Conservation (phyloP, 192 early-diverging fungal genomes). For the Geranomyces michiganensis region DNA sequence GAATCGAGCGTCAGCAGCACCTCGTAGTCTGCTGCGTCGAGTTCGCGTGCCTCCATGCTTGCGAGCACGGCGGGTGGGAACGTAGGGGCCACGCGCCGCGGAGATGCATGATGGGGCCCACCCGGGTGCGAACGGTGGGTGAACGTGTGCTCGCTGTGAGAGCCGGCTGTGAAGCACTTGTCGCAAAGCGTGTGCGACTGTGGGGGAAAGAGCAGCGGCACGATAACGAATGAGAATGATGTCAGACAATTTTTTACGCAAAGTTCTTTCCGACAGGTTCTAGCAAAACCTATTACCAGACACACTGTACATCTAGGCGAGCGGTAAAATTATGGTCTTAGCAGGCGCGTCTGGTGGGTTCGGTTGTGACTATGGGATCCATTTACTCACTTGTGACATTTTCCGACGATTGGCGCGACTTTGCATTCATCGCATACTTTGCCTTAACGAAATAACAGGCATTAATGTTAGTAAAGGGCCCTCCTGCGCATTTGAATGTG, state of each 20-base stretch:
- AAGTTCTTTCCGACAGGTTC: too few relatives aligned
- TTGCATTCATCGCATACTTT: slow-evolving; percentile 35
- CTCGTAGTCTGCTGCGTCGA: slow-evolving; percentile 40
- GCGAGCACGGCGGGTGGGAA: slow-evolving; percentile 22
- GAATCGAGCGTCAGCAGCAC: slow-evolving; percentile 31
- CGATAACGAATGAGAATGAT: too few relatives aligned
- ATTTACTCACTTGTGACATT: slow-evolving; percentile 39
- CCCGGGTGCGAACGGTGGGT: slow-evolving; percentile 5
- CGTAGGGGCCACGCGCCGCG: slow-evolving; percentile 22
- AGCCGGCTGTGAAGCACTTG: slow-evolving; percentile 39
- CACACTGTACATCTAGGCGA: slow-evolving; percentile 43
- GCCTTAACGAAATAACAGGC: slow-evolving; percentile 23
- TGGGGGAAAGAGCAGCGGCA: too few relatives aligned
- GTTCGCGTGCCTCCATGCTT: slow-evolving; percentile 36
- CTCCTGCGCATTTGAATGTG: background rate
- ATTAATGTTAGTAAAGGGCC: background rate
- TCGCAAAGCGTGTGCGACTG: slow-evolving; percentile 39
- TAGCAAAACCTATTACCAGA: background rate
- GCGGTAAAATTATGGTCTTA: too few relatives aligned
- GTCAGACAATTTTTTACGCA: too few relatives aligned
- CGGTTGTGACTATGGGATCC: too few relatives aligned
- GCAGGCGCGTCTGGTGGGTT: too few relatives aligned
- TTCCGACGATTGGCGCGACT: slow-evolving; percentile 37
- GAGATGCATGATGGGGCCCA: slow-evolving; percentile 10
- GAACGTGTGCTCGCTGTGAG: slow-evolving; percentile 42